Evolutionary conservation across 2,329 filamentous ascomycete species (phyloP), one percentile per base, ranked within the genome.

Genomic region (Sclerotinia minor): DNA sequence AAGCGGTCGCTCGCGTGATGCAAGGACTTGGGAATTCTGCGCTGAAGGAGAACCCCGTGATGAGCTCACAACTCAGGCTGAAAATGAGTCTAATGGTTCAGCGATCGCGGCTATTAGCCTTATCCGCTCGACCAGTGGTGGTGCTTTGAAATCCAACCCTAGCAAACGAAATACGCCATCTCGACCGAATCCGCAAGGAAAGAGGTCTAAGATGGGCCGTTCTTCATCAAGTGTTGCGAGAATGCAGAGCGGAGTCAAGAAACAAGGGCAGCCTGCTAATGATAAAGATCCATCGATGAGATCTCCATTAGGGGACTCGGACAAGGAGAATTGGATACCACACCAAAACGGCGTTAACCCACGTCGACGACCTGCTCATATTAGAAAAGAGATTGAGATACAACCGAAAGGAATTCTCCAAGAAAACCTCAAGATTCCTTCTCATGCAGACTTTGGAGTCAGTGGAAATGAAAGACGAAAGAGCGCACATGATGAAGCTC

Each of bases 301-400:
- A 80, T 83, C 73, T 71, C 83, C 86, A 21, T 86, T 80, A 77
- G 83, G 87, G 60, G 94, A 97, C 75, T 97, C 92, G 1, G 94
- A 98, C 78, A 98, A 98, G 80, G 94, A 98, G 80, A 98, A 98
- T 76, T 96, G 92, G 85, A 86, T 82, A 75, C 89, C 83, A 1
- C 83, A 81, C 71, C 82, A 82, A 71, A 81, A 83, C 55, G 81
- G 79, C 53, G 81, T 78, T 11, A 81, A 79, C 70, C 74, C 78
- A 64, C 78, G 70, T 69, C 76, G 67, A 53, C 74, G 72, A 54
- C 73, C 73, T 47, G 75, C 77, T 35, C 74, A 77, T 70, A 73
- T 67, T 67, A 70, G 60, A 65, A 74, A 65, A 64, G 71, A 71
- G 38, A 75, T 72, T 19, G 66, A 67, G 52, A 47, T 55, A 38